phyloP scores from a whole-genome alignment of 2,329 filamentous ascomycete genomes.

The Ophiostoma himal-ulmi region DNA sequence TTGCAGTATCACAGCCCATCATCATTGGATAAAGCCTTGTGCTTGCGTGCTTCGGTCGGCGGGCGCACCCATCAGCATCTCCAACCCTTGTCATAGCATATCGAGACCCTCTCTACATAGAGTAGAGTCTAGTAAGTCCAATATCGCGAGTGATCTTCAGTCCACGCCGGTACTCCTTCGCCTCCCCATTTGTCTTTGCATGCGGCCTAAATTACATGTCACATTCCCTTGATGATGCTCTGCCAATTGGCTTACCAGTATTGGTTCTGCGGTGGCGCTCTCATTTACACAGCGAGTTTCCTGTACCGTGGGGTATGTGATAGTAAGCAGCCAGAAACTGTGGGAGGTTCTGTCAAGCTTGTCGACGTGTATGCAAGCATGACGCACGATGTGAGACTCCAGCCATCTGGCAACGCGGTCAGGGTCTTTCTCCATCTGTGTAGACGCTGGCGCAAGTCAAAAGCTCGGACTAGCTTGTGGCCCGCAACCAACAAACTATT shows the following conservation, averaged over 20 bases:
- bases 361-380: not conserved
- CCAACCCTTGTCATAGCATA: not conserved
- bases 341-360: not conserved
- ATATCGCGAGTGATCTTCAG: not conserved
- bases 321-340: not conserved
- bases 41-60: not conserved
- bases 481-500: not conserved
- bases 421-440: not conserved
- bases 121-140: not conserved
- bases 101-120: not conserved
- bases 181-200: not conserved
- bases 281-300: not conserved
- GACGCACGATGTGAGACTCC: not conserved
- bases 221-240: too few species aligned
- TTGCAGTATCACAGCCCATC: not conserved
- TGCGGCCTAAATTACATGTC: not conserved
- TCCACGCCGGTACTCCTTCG: not conserved
- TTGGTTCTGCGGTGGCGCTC: not conserved
- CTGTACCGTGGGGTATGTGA: not conserved
- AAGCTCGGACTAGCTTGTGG: constrained; percentile 2
- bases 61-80: not conserved
- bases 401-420: not conserved
- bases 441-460: not conserved
- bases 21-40: not conserved
- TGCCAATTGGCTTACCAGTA: not conserved